phyloP scores from a whole-genome alignment of 176 grass and related monocot genomes.

The Rhynchospora tenuis region DNA sequence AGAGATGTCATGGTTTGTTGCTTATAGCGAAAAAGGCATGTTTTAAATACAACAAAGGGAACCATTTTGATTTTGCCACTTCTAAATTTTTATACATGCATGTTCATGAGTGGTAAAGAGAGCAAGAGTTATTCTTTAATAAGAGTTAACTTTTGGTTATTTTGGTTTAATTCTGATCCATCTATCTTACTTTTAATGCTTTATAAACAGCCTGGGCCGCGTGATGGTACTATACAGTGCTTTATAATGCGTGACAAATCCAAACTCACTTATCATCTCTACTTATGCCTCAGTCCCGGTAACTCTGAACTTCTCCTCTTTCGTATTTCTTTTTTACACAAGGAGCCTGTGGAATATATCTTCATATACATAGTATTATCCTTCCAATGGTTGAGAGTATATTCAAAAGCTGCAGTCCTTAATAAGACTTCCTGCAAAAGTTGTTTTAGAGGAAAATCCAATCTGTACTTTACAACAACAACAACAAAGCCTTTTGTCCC shows the following conservation, averaged over 20 bases:
- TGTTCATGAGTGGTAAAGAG: not conserved
- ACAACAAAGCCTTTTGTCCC: no score
- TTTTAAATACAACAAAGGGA: not conserved
- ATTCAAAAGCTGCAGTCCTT: not conserved
- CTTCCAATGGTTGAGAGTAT: slow-evolving; percentile 4
- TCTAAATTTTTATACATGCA: not conserved
- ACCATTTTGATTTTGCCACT: not conserved
- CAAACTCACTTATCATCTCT: slow-evolving; percentile 79
- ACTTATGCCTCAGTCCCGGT: slow-evolving; percentile 78
- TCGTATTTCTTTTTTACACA: not conserved
- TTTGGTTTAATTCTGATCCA: not conserved
- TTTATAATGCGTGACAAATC: slow-evolving; percentile 90
- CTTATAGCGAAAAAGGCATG: not conserved
- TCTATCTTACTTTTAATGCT: slow-evolving; percentile 4
- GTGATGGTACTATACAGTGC: slow-evolving; percentile 74
- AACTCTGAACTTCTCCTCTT: slow-evolving; percentile 27
- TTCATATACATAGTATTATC: not conserved
- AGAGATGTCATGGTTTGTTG: not conserved
- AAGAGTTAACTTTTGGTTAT: slow-evolving; percentile 5
- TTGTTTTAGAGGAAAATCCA: not conserved
- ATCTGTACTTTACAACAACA: not conserved
- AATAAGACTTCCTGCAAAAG: not conserved
- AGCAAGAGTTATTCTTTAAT: not conserved
- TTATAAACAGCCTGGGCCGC: slow-evolving; percentile 56
- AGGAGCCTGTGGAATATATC: not conserved